Conservation (phyloP, 495 filamentous ascomycete species). For the Penicillium silybi region DNA sequence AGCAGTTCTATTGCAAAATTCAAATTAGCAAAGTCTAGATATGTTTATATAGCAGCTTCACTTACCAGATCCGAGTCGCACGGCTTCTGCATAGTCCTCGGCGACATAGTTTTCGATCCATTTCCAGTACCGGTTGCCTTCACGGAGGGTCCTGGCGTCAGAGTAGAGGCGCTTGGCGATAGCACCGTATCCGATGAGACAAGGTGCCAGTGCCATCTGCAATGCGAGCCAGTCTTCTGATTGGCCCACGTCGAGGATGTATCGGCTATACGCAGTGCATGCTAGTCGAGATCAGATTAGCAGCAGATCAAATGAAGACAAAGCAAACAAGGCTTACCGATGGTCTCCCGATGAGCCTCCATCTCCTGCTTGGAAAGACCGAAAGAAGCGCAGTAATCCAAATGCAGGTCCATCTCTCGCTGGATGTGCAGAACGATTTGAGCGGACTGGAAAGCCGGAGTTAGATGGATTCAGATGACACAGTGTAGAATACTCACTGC, state of each 20-base stretch:
- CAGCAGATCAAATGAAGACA: conserved; percentile 9
- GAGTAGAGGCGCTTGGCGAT: conserved; percentile 64
- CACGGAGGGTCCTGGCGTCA: conserved; percentile 49
- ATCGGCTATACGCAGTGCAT: conserved; percentile 56
- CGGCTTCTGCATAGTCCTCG: conserved; percentile 69
- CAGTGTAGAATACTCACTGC: conserved; percentile 39
- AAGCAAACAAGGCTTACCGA: conserved; percentile 49
- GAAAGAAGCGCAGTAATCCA: conserved; percentile 75
- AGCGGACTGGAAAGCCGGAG: conserved; percentile 51
- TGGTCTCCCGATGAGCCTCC: conserved; percentile 65
- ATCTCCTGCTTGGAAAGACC: conserved; percentile 75
- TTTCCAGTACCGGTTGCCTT: conserved; percentile 78
- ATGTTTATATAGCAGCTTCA: background rate
- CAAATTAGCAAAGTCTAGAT: conserved; percentile 22
- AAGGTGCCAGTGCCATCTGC: conserved; percentile 79
- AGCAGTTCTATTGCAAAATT: conserved; percentile 52
- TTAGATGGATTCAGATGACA: background rate
- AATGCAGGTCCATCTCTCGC: conserved; percentile 73
- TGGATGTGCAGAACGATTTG: conserved; percentile 69
- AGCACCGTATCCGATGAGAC: conserved; percentile 78
- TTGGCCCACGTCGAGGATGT: conserved; percentile 83
- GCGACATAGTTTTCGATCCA: conserved; percentile 87
- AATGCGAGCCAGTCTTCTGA: conserved; percentile 81
- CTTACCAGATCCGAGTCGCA: conserved; percentile 63
- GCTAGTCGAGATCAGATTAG: conserved; percentile 31